A percentile compares a stretch with the other conserved stretches of the same genome.
phyloP scores from a whole-genome alignment of 345 rosid genomes.

The Ricinus communis region DNA sequence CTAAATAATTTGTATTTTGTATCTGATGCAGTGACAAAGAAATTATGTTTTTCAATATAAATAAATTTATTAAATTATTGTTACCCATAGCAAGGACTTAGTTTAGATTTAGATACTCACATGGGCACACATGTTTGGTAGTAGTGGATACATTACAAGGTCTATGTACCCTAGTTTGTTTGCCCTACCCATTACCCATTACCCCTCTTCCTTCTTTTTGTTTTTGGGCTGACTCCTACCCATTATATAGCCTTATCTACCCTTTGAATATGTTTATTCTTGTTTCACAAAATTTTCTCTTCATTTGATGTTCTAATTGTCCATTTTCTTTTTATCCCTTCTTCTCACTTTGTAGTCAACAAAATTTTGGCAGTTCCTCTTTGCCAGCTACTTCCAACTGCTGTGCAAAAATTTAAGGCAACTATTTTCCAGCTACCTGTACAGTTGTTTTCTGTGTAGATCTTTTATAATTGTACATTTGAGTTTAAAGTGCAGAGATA shows the following conservation, averaged over 20 bases:
- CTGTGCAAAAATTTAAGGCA: not conserved
- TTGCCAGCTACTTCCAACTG: slow-evolving; percentile 14
- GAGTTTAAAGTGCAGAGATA: not conserved
- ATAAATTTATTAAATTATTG: not conserved
- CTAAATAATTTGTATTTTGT: not conserved
- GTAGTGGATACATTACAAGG: not conserved
- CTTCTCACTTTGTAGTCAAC: not conserved
- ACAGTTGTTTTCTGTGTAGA: not conserved
- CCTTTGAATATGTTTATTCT: not conserved
- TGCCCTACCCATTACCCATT: not conserved
- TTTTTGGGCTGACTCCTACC: not conserved
- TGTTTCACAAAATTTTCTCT: not conserved
- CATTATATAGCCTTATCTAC: not conserved
- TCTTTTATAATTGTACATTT: not conserved
- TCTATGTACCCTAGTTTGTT: not conserved
- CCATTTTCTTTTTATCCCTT: not conserved
- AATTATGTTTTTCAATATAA: not conserved
- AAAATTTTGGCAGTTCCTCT: slow-evolving; percentile 11
- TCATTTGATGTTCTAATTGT: not conserved
- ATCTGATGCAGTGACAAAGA: slow-evolving; percentile 3
- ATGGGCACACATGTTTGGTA: slow-evolving; percentile 15
- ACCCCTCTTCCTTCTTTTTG: not conserved
- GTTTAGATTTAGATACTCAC: not conserved
- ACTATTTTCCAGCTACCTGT: not conserved
- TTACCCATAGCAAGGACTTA: not conserved